Percentiles rank a stretch among this genome's conserved stretches.
Conservation (phyloP, 2,329 filamentous ascomycete species). For the Pestalotiopsis sp. region DNA sequence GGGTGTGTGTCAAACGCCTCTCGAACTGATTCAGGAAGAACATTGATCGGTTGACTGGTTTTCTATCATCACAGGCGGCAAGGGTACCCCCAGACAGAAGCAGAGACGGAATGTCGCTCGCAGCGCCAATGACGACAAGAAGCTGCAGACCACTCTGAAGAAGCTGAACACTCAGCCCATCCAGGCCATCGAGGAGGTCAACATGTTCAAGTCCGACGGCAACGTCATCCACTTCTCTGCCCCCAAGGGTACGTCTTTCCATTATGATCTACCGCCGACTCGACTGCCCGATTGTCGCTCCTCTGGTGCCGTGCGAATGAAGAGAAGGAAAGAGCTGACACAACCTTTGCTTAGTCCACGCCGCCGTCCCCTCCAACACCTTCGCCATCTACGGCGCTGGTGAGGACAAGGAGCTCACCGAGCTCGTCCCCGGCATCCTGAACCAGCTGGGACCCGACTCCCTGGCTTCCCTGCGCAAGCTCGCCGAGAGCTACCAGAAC, state of each 20-base stretch:
- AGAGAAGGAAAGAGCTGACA: not conserved
- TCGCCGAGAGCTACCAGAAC: constrained; percentile 99
- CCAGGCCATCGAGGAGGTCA: constrained; percentile 99
- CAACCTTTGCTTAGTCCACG: constrained; percentile 70
- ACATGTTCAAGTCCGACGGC: constrained; percentile 99
- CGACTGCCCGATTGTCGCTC: constrained; percentile 69
- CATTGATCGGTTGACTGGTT: not conserved
- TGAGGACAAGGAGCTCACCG: constrained; percentile 99
- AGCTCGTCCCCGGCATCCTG: constrained; percentile 98
- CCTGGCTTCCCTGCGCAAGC: constrained; percentile 94
- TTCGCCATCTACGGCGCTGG: constrained; percentile 99
- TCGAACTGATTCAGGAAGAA: not conserved
- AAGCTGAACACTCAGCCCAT: constrained; percentile 99
- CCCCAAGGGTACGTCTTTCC: constrained; percentile 78
- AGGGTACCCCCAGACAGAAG: constrained; percentile 97
- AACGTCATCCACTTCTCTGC: constrained; percentile 99
- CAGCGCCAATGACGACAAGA: constrained; percentile 97
- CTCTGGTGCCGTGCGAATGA: not conserved
- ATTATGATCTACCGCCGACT: constrained; percentile 37
- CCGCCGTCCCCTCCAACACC: constrained; percentile 95
- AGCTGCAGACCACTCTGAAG: constrained; percentile 95
- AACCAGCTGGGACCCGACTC: constrained; percentile 99
- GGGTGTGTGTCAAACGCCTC: not conserved
- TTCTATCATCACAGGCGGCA: constrained; percentile 62
- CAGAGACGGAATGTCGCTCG: constrained; percentile 97